phyloP scores from a whole-genome alignment of 805 yeast genomes.

The Starmerella riodocensis region DNA sequence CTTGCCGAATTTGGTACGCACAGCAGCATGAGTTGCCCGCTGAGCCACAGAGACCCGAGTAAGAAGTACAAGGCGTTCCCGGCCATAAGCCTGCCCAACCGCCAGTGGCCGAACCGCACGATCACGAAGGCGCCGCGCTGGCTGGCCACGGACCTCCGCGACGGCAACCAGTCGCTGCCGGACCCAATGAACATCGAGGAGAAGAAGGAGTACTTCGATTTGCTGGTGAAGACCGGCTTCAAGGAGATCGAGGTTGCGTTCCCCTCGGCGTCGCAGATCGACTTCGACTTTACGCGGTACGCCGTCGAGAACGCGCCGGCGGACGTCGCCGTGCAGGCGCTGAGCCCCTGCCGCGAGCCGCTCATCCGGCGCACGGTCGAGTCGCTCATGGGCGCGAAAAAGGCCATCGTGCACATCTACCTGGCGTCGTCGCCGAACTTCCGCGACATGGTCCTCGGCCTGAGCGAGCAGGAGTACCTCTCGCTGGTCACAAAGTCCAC shows the following conservation, averaged over 20 bases:
- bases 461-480: slow-evolving; percentile 43
- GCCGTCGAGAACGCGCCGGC: slow-evolving; percentile 63
- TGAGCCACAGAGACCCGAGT: slow-evolving; percentile 9
- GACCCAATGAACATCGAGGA: slow-evolving; percentile 80
- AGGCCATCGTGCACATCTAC: slow-evolving; percentile 63
- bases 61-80: slow-evolving; percentile 45
- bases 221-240: slow-evolving; percentile 59
- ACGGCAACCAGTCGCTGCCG: slow-evolving; percentile 74
- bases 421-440: slow-evolving; percentile 65
- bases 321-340: slow-evolving; percentile 65
- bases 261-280: slow-evolving; percentile 68
- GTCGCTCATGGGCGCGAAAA: slow-evolving; percentile 57
- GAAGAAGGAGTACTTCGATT: slow-evolving; percentile 55
- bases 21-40: slow-evolving; percentile 11
- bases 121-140: slow-evolving; percentile 60
- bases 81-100: slow-evolving; percentile 42
- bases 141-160: slow-evolving; percentile 72
- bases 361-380: slow-evolving; percentile 61
- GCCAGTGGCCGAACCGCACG: slow-evolving; percentile 57
- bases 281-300: slow-evolving; percentile 65
- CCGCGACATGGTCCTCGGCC: slow-evolving; percentile 55
- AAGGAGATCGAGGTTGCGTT: slow-evolving; percentile 76
- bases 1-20: no score
- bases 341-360: slow-evolving; percentile 65
- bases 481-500: slow-evolving; percentile 52